Evolutionary conservation across 805 yeast genomes (phyloP).

Genomic region (Starmerella sirachaensis): DNA sequence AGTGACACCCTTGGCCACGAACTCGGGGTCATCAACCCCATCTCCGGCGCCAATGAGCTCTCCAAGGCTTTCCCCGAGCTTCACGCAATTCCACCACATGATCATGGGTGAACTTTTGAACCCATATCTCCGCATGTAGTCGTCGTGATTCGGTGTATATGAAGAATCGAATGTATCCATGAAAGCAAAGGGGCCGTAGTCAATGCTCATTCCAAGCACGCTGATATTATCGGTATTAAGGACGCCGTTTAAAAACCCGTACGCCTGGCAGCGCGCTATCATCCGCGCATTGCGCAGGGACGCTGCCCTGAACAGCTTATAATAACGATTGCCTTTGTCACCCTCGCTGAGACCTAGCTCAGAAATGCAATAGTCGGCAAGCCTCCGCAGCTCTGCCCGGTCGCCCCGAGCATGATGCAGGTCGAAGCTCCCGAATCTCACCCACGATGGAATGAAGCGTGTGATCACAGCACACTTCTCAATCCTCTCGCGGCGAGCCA

Average conservation of each 20-base stretch:
- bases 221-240: constrained; percentile 91
- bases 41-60: constrained; percentile 68
- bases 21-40: constrained; percentile 36
- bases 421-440: constrained; percentile 82
- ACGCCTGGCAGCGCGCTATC: constrained; percentile 78
- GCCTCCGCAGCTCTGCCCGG: constrained; percentile 43
- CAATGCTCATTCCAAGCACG: constrained; percentile 74
- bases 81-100: constrained; percentile 85
- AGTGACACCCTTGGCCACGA: constrained; percentile 31
- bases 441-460: constrained; percentile 76
- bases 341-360: constrained; percentile 10
- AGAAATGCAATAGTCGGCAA: constrained; percentile 63
- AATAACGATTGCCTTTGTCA: constrained; percentile 36
- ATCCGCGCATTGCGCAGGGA: constrained; percentile 62
- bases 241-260: constrained; percentile 90
- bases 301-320: constrained; percentile 57
- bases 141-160: constrained; percentile 87
- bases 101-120: constrained; percentile 76
- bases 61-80: constrained; percentile 73
- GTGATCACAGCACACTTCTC: constrained; percentile 80
- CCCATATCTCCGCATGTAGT: constrained; percentile 55
- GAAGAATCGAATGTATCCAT: constrained; percentile 73
- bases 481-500: constrained; percentile 56
- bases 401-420: constrained; percentile 64
- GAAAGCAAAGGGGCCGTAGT: constrained; percentile 90